Percentiles rank a stretch among this genome's conserved stretches.
phyloP scores from a whole-genome alignment of 345 rosid genomes.

The Eutrema heterophyllum region DNA sequence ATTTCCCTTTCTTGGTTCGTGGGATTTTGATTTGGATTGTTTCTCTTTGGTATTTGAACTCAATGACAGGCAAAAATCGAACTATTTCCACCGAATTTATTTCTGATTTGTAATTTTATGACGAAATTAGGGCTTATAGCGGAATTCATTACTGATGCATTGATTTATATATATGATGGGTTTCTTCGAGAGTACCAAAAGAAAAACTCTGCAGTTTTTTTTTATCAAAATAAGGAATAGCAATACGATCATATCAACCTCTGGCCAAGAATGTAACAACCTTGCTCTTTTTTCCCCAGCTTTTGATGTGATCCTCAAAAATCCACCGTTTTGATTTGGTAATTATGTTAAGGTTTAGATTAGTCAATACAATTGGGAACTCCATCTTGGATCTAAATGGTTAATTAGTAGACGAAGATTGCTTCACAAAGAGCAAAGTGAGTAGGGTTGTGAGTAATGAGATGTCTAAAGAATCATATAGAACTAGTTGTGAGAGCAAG shows the following conservation, averaged over 20 bases:
- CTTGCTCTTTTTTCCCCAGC: neutral
- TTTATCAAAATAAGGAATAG: neutral
- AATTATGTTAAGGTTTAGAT: neutral
- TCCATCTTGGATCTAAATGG: neutral
- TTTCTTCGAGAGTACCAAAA: neutral
- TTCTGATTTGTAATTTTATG: neutral
- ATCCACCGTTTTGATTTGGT: neutral
- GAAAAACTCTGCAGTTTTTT: neutral
- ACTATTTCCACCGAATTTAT: neutral
- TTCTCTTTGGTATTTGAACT: neutral
- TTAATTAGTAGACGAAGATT: neutral
- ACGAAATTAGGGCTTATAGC: neutral
- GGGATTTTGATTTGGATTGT: neutral
- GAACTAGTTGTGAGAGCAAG: neutral
- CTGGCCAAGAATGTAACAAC: neutral
- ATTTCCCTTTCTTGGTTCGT: neutral
- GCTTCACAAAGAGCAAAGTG: neutral
- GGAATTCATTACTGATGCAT: neutral
- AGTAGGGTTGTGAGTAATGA: neutral
- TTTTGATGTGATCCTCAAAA: neutral
- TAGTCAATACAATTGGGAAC: neutral
- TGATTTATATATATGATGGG: neutral
- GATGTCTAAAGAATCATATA: neutral
- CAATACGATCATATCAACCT: slow-evolving; percentile 1
- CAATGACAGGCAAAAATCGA: neutral